phyloP scores from a whole-genome alignment of 1,284 basidiomycete species.

The Crepidotus sp. region DNA sequence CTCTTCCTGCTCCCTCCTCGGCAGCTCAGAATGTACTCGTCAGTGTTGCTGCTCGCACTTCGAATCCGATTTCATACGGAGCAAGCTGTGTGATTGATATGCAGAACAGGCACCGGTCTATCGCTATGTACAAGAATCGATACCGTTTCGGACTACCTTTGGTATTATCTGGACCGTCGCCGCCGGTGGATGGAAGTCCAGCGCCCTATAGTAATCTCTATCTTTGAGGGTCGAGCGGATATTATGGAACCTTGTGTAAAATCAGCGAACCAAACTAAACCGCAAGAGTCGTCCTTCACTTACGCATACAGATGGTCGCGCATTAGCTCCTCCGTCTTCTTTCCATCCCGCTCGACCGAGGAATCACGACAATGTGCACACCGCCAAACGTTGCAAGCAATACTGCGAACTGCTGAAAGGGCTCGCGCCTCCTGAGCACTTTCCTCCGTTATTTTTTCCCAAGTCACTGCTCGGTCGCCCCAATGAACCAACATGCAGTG shows the following conservation, averaged over 20 bases:
- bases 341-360: conserved; percentile 1
- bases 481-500: conserved; percentile 27
- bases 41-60: too few relatives aligned
- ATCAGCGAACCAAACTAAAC: background rate
- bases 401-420: conserved; percentile 19
- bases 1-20: too few relatives aligned
- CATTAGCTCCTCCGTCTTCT: conserved; percentile 1
- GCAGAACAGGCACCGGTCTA: too few relatives aligned
- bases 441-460: conserved; percentile 23
- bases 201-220: conserved; percentile 6
- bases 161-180: conserved; percentile 11
- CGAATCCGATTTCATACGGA: too few relatives aligned
- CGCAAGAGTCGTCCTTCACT: background rate
- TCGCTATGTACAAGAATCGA: background rate
- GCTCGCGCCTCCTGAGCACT: conserved; percentile 20
- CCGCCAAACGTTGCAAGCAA: conserved; percentile 20
- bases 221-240: conserved; percentile 1
- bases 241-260: background rate
- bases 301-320: conserved; percentile 5
- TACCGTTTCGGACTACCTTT: background rate
- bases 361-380: conserved; percentile 24
- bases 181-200: conserved; percentile 3
- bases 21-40: too few relatives aligned
- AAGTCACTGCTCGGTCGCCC: conserved; percentile 22
- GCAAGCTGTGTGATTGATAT: too few relatives aligned